Evolutionary conservation across 1,284 basidiomycete species (phyloP).

Genomic region (Veloboletus limbatus): DNA sequence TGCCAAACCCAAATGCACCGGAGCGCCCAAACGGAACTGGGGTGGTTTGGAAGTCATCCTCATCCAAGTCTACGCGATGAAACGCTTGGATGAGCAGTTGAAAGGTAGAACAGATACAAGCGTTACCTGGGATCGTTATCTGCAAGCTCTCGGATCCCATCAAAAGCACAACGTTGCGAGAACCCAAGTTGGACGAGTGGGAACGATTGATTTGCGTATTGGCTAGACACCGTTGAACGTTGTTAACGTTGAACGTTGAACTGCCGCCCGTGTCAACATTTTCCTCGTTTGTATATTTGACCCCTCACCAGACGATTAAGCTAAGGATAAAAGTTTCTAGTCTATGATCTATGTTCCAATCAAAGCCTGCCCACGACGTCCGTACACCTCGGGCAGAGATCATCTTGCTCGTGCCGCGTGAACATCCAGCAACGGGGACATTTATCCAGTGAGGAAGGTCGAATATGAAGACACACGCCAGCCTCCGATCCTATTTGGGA

Average conservation of each 20-base stretch:
- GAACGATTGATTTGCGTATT: slow-evolving; percentile 7
- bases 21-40: slow-evolving; percentile 65
- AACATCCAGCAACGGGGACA: slow-evolving; percentile 37
- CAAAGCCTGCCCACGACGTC: slow-evolving; percentile 20
- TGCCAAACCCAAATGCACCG: slow-evolving; percentile 41
- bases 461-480: slow-evolving; percentile 20
- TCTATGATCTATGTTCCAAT: neutral
- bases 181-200: neutral
- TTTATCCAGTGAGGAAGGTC: slow-evolving; percentile 24
- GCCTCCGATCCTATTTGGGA: slow-evolving; percentile 13
- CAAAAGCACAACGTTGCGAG: slow-evolving; percentile 7
- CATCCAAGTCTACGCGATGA: slow-evolving; percentile 58
- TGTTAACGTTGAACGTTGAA: no score
- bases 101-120: neutral
- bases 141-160: slow-evolving; percentile 63
- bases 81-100: neutral
- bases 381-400: slow-evolving; percentile 28
- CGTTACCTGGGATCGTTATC: slow-evolving; percentile 77
- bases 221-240: no score
- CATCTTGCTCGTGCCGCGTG: slow-evolving; percentile 24
- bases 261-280: neutral
- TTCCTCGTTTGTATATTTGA: slow-evolving; percentile 16
- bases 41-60: slow-evolving; percentile 62
- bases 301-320: slow-evolving; percentile 9
- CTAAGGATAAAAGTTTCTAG: neutral